These are phyloP conservation scores for Botrytis squamosa DNA, from an alignment of 2,329 filamentous ascomycete genomes.

Conservation along the genomic window DNA sequence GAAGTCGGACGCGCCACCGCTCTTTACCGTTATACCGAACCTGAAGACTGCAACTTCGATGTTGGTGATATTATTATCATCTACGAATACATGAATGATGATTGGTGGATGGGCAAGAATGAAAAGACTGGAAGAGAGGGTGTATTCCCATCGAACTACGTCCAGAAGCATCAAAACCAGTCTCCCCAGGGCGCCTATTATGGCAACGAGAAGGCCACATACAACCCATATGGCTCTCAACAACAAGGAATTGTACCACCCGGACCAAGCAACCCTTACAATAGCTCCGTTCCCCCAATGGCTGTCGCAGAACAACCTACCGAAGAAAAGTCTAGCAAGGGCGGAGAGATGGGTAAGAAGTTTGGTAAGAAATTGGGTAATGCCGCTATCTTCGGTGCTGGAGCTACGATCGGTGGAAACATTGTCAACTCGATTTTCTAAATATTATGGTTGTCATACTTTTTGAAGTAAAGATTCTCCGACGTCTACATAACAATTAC, in stretches of 20 bases:
- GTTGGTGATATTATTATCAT: slow-evolving; percentile 79
- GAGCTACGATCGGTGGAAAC: slow-evolving; percentile 85
- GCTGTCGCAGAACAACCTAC: slow-evolving; percentile 60
- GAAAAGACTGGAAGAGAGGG: slow-evolving; percentile 79
- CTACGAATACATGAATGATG: slow-evolving; percentile 89
- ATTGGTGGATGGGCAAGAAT: slow-evolving; percentile 95
- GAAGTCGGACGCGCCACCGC: slow-evolving; percentile 74
- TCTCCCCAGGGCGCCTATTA: slow-evolving; percentile 19
- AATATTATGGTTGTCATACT: neutral
- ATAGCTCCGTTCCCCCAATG: slow-evolving; percentile 69
- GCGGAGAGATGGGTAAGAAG: slow-evolving; percentile 78
- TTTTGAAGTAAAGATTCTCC: neutral
- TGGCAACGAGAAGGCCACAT: slow-evolving; percentile 31
- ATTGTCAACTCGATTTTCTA: slow-evolving; percentile 91
- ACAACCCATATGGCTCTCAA: slow-evolving; percentile 18
- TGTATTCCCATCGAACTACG: slow-evolving; percentile 94
- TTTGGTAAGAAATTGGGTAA: slow-evolving; percentile 92
- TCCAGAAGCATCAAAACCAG: slow-evolving; percentile 59
- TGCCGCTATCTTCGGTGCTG: slow-evolving; percentile 84
- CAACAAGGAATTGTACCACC: slow-evolving; percentile 41
- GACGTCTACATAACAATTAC: neutral
- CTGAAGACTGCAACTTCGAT: slow-evolving; percentile 78
- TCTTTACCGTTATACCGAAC: slow-evolving; percentile 77
- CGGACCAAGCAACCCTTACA: slow-evolving; percentile 60
- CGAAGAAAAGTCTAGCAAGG: slow-evolving; percentile 46